Evolutionary conservation across 129 eudicot genomes (phyloP).

Genomic region (Flaveria robusta): DNA sequence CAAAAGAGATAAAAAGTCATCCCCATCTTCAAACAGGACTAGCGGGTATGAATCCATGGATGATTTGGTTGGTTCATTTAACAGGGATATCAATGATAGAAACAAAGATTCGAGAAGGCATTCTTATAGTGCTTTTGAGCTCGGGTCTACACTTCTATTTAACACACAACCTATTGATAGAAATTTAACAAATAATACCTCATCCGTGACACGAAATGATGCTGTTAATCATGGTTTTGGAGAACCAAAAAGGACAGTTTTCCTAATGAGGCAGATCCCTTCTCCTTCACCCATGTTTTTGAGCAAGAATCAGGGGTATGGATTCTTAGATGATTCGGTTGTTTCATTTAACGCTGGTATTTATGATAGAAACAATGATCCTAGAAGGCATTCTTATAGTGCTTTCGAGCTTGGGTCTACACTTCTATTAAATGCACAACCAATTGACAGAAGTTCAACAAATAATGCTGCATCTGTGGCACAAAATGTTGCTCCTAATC

Average conservation of each 20-base stretch:
- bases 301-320: slow-evolving; percentile 5
- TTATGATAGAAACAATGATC: neutral
- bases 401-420: slow-evolving; percentile 11
- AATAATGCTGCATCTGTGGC: slow-evolving; percentile 15
- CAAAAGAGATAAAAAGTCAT: slow-evolving; percentile 8
- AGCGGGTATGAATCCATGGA: slow-evolving; percentile 25
- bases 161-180: slow-evolving; percentile 2
- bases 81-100: neutral
- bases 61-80: slow-evolving; percentile 19
- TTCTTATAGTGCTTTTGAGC: slow-evolving; percentile 31
- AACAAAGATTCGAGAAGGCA: slow-evolving; percentile 31
- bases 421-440: slow-evolving; percentile 9
- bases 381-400: slow-evolving; percentile 31
- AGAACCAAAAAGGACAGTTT: slow-evolving; percentile 26
- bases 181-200: neutral
- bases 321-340: neutral
- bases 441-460: slow-evolving; percentile 1
- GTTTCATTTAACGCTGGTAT: slow-evolving; percentile 7
- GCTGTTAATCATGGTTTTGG: slow-evolving; percentile 18
- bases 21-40: neutral
- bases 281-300: neutral
- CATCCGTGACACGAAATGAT: neutral
- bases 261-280: neutral
- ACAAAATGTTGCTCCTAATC: slow-evolving; percentile 6
- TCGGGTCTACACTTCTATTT: slow-evolving; percentile 7